phyloP scores from a whole-genome alignment of 768 basidiomycete species.

The Suillus occidentalis region DNA sequence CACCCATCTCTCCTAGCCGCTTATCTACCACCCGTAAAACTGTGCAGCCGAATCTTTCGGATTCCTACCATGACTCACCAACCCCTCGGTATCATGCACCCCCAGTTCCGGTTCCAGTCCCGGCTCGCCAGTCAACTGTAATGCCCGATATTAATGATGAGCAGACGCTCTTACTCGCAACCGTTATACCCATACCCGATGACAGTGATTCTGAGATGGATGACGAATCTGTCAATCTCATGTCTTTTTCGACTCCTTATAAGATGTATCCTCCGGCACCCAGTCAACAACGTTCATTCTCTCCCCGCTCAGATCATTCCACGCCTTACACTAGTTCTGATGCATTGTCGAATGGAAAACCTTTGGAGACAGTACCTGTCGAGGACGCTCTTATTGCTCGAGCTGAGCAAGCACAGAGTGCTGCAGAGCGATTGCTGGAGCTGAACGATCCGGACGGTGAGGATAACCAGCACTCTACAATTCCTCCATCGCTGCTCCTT shows the following conservation, averaged over 20 bases:
- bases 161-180: constrained; percentile 68
- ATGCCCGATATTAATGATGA: constrained; percentile 47
- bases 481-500: constrained; percentile 55
- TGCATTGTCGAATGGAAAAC: constrained; percentile 53
- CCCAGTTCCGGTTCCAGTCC: constrained; percentile 34
- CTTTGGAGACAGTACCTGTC: constrained; percentile 50
- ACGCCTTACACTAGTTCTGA: constrained; percentile 55
- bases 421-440: constrained; percentile 85
- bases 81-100: constrained; percentile 17
- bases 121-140: constrained; percentile 42
- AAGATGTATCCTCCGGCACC: constrained; percentile 45
- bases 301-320: constrained; percentile 53
- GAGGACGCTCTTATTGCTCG: constrained; percentile 86
- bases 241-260: constrained; percentile 74
- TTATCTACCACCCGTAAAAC: constrained; percentile 39
- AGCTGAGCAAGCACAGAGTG: constrained; percentile 92
- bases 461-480: constrained; percentile 46
- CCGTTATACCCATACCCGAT: constrained; percentile 73
- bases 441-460: constrained; percentile 80
- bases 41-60: constrained; percentile 38
- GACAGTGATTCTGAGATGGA: constrained; percentile 71
- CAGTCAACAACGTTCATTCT: constrained; percentile 46
- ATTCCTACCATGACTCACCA: constrained; percentile 29
- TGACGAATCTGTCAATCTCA: constrained; percentile 53
- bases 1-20: constrained; percentile 30